Conservation (phyloP, 2,329 filamentous ascomycete genomes). For the Pyrenochaeta sp. region DNA sequence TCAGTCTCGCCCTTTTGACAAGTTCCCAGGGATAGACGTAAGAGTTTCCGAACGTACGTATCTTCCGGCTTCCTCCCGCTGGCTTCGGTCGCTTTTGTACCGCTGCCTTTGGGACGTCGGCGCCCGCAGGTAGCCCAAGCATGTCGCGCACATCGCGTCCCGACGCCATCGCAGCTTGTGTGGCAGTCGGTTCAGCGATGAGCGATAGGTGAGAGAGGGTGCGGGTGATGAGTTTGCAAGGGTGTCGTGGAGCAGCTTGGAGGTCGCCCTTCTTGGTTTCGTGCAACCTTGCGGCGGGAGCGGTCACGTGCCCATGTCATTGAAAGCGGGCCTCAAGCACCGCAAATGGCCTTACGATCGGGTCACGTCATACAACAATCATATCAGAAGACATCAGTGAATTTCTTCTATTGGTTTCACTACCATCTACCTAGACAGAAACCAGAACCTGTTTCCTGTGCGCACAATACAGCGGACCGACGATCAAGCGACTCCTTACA, state of each 20-base stretch:
- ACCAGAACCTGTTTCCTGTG: conserved; percentile 21
- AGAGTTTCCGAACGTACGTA: conserved; percentile 53
- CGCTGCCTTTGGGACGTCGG: conserved; percentile 53
- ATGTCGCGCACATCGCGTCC: conserved; percentile 81
- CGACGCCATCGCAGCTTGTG: conserved; percentile 44
- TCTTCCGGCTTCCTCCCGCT: conserved; percentile 60
- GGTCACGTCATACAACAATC: not conserved
- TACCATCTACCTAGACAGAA: conserved; percentile 32
- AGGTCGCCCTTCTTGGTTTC: conserved; percentile 20
- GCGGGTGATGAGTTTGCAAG: conserved; percentile 42
- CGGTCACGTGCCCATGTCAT: not conserved
- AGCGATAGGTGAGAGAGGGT: conserved; percentile 22
- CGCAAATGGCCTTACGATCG: too few species aligned
- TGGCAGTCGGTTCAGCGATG: conserved; percentile 27
- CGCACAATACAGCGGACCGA: conserved; percentile 23
- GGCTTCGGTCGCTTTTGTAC: conserved; percentile 79
- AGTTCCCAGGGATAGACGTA: conserved; percentile 25
- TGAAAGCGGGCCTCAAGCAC: not conserved
- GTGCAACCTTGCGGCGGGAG: conserved; percentile 13
- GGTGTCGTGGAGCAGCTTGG: conserved; percentile 28
- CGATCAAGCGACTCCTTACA: conserved; percentile 35
- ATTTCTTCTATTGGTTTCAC: conserved; percentile 32
- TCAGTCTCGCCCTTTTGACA: conserved; percentile 32
- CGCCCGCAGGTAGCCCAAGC: conserved; percentile 75
- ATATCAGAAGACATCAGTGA: conserved; percentile 6